These are phyloP conservation scores for Heterobasidion irregulare DNA, from an alignment of 1,284 basidiomycete genomes.

Conservation along the genomic window DNA sequence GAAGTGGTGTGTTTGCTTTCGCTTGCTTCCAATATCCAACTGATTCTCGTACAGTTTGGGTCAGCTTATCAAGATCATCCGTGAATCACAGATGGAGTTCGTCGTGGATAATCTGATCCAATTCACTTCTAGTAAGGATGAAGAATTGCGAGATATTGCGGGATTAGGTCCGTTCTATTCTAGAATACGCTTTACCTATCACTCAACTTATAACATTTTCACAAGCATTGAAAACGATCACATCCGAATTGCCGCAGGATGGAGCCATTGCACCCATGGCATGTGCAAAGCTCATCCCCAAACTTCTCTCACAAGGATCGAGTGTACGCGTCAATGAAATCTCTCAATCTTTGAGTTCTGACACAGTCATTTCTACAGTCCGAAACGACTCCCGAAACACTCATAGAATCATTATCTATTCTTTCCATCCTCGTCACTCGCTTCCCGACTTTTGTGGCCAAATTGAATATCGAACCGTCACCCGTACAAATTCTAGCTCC, in stretches of 20 bases:
- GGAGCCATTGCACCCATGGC: slow-evolving; percentile 72
- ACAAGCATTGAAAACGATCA: slow-evolving; percentile 89
- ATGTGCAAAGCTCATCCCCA: slow-evolving; percentile 83
- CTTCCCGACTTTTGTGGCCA: slow-evolving; percentile 69
- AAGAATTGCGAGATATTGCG: slow-evolving; percentile 89
- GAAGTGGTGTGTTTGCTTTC: slow-evolving; percentile 59
- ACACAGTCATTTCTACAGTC: slow-evolving; percentile 26
- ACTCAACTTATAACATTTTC: background rate
- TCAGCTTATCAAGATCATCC: slow-evolving; percentile 80
- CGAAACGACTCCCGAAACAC: slow-evolving; percentile 72
- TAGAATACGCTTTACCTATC: background rate
- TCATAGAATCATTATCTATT: slow-evolving; percentile 86
- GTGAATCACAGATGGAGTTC: slow-evolving; percentile 73
- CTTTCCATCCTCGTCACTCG: slow-evolving; percentile 86
- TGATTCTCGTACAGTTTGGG: slow-evolving; percentile 49
- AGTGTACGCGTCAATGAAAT: slow-evolving; percentile 41
- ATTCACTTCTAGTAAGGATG: slow-evolving; percentile 78
- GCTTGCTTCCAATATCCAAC: slow-evolving; percentile 1
- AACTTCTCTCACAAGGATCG: slow-evolving; percentile 69
- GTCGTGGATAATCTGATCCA: slow-evolving; percentile 86
- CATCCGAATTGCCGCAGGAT: slow-evolving; percentile 78
- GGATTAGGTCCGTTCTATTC: slow-evolving; percentile 62
- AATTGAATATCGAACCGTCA: slow-evolving; percentile 40
- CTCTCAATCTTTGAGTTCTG: background rate
- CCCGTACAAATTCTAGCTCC: slow-evolving; percentile 71